These are phyloP conservation scores for Skeletonema marinoi DNA, from an alignment of 108 stramenopile genomes.

Conservation along the genomic window DNA sequence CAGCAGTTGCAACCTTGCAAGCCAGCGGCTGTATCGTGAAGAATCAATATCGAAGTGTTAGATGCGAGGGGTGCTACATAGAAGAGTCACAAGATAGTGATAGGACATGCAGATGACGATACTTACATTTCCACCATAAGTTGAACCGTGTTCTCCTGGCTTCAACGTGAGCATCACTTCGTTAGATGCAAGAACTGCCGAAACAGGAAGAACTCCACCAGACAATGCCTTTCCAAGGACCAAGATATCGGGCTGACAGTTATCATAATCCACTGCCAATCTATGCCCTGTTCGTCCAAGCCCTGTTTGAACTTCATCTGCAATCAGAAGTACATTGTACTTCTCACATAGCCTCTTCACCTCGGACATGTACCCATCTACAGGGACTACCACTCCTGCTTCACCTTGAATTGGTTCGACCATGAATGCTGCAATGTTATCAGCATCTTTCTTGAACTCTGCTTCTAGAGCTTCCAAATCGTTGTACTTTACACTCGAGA, in stretches of 20 bases:
- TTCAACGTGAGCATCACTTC: slow-evolving; percentile 97
- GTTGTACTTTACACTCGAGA: slow-evolving; percentile 90
- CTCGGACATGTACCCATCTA: slow-evolving; percentile 93
- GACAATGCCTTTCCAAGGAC: slow-evolving; percentile 82
- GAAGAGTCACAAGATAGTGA: background rate
- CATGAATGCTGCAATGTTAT: slow-evolving; percentile 97
- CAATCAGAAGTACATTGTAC: slow-evolving; percentile 96
- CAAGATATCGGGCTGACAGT: slow-evolving; percentile 94
- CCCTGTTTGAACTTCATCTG: slow-evolving; percentile 99
- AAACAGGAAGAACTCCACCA: slow-evolving; percentile 97
- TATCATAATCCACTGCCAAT: slow-evolving; percentile 92
- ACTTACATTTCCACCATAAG: slow-evolving; percentile 93
- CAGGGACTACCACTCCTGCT: slow-evolving; percentile 98
- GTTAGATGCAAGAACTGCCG: slow-evolving; percentile 92
- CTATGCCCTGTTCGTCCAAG: slow-evolving; percentile 93
- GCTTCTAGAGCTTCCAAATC: slow-evolving; percentile 85
- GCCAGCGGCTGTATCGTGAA: slow-evolving; percentile 74
- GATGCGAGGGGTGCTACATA: background rate
- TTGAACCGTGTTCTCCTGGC: slow-evolving; percentile 99
- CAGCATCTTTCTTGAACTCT: slow-evolving; percentile 83
- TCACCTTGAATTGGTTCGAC: slow-evolving; percentile 99
- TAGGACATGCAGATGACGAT: background rate
- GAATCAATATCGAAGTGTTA: background rate
- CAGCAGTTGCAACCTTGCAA: slow-evolving; percentile 96
- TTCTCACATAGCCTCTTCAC: slow-evolving; percentile 89